Conservation (phyloP, 1,284 basidiomycete genomes). For the Mycena citricolor region DNA sequence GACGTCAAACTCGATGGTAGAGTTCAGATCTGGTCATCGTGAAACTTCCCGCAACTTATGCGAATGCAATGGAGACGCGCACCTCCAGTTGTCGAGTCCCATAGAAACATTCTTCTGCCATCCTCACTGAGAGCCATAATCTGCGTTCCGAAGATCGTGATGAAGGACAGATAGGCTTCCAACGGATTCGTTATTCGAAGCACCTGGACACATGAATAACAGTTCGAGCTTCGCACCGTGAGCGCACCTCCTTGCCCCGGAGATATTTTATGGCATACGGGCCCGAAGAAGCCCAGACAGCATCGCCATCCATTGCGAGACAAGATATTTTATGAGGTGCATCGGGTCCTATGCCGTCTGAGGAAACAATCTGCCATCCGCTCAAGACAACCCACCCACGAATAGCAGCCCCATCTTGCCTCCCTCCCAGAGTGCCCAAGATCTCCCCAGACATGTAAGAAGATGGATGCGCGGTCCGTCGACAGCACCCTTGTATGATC, state of each 20-base stretch:
- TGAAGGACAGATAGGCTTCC: constrained; percentile 54
- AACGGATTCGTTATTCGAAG: constrained; percentile 62
- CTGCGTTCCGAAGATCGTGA: constrained; percentile 79
- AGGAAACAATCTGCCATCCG: constrained; percentile 2
- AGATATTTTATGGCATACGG: constrained; percentile 74
- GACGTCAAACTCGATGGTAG: constrained; percentile 69
- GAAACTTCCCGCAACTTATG: constrained; percentile 7
- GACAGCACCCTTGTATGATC: constrained; percentile 84
- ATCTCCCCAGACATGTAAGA: constrained; percentile 85
- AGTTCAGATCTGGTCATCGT: constrained; percentile 48
- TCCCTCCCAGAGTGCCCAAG: constrained; percentile 98
- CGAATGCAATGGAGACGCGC: constrained; percentile 25
- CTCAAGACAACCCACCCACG: constrained; percentile 65
- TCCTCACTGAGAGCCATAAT: constrained; percentile 79
- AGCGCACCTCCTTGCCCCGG: constrained; percentile 81
- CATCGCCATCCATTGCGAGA: constrained; percentile 83
- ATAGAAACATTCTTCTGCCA: constrained; percentile 79
- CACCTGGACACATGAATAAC: constrained; percentile 37
- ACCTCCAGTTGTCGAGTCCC: constrained; percentile 72
- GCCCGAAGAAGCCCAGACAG: constrained; percentile 82
- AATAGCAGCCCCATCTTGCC: constrained; percentile 91
- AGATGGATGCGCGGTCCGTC: constrained; percentile 82
- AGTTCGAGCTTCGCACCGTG: too few species aligned
- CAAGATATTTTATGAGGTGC: constrained; percentile 71
- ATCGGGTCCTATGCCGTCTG: constrained; percentile 67